Evolutionary conservation across 2,329 filamentous ascomycete species (phyloP), one percentile per base, ranked within the genome.

Genomic region (Monosporascus sp.): DNA sequence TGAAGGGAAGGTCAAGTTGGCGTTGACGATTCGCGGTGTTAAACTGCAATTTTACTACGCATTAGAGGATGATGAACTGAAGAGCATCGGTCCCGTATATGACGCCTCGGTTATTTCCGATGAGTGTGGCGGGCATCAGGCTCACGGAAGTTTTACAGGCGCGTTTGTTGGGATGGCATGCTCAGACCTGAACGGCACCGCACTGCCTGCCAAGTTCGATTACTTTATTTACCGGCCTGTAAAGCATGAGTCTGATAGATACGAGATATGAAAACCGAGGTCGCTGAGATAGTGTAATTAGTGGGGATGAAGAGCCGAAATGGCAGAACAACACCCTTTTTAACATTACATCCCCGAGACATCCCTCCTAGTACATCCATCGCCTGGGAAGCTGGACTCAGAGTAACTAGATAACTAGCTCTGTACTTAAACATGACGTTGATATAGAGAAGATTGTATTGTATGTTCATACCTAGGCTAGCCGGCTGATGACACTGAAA

Each of bases 91-190:
- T 0, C 78, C 78, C 0, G 75, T 81, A 1, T 77, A 78, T 45
- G 80, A 85, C 58, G 82, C 82, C 0, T 80, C 79, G 6, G 78
- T 85, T 15, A 54, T 85, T 7, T 81, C 76, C 11, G 83, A 86
- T 59, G 83, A 86, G 68, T 85, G 82, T 53, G 82, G 82, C 9
- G 82, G 82, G 0, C 81, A 85, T 55, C 75, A 78, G 55, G 74
- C 70, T 2, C 80, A 85, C 56, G 82, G 82, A 1, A 85, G 82
- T 63, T 86, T 85, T 56, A 85, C 82, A 0, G 82, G 82, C 0
- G 80, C 82, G 0, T 83, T 83, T 68, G 75, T 82, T 0, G 80
- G 80, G 0, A 66, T 83, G 56, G 79, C 80, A 1, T 78, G 75
- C 41, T 82, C 78, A 3, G 80, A 83, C 63, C 51, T 81, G 42